Percentiles rank a stretch among this genome's conserved stretches.
These are phyloP conservation scores for Pythium brachiatum DNA, from an alignment of 352 stramenopile species.

Conservation along the genomic window DNA sequence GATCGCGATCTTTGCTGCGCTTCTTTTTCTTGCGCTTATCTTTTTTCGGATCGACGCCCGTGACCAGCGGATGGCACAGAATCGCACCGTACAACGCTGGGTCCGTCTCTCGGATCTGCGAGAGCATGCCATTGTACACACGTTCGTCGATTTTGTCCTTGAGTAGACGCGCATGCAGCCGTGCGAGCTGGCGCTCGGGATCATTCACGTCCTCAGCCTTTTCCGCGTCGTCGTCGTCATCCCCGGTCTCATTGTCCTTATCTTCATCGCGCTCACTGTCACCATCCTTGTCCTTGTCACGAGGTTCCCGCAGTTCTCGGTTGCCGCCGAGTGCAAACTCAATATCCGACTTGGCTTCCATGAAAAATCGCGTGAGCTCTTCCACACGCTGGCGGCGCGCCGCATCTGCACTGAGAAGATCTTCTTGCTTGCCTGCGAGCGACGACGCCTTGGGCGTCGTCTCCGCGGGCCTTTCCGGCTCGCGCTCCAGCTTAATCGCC, in stretches of 20 bases:
- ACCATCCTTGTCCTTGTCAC: conserved; percentile 66
- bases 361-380: conserved; percentile 87
- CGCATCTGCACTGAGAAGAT: conserved; percentile 71
- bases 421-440: conserved; percentile 44
- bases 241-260: conserved; percentile 42
- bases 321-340: conserved; percentile 80
- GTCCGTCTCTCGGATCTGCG: conserved; percentile 75
- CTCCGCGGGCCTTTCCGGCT: conserved; percentile 46
- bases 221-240: conserved; percentile 54
- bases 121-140: conserved; percentile 77
- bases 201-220: conserved; percentile 44
- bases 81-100: conserved; percentile 82
- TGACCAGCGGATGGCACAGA: conserved; percentile 79
- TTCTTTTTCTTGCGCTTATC: conserved; percentile 87
- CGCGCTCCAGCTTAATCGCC: conserved; percentile 70
- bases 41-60: conserved; percentile 70
- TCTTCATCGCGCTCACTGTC: conserved; percentile 71
- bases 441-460: conserved; percentile 18
- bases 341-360: conserved; percentile 89
- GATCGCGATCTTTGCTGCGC: conserved; percentile 67
- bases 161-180: conserved; percentile 51
- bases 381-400: conserved; percentile 78
- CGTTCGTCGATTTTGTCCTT: conserved; percentile 70
- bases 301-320: conserved; percentile 62
- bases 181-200: conserved; percentile 43